These are phyloP conservation scores for Thuja plicata DNA, from an alignment of 83 land plant species.

Conservation along the genomic window DNA sequence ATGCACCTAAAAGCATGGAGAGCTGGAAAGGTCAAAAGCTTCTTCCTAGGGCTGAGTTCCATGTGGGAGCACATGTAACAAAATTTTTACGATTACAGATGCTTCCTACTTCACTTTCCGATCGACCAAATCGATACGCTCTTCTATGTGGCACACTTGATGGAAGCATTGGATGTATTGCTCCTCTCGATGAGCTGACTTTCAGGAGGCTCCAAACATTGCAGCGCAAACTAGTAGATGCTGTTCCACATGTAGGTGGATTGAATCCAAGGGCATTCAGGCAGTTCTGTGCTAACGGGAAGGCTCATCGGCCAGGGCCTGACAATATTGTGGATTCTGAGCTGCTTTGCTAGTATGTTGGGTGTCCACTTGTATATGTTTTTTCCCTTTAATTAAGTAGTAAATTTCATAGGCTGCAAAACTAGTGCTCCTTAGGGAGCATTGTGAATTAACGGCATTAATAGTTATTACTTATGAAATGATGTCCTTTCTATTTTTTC, in stretches of 20 bases:
- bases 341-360: slow-evolving; percentile 94
- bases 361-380: slow-evolving; percentile 38
- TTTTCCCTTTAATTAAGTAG: background rate
- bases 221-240: slow-evolving; percentile 88
- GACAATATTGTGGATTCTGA: slow-evolving; percentile 96
- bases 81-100: slow-evolving; percentile 88
- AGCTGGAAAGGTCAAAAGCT: slow-evolving; percentile 99
- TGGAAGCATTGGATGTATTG: slow-evolving; percentile 93
- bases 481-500: slow-evolving; percentile 10
- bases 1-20: slow-evolving; percentile 93
- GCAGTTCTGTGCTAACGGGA: slow-evolving; percentile 83
- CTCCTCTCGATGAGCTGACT: slow-evolving; percentile 94
- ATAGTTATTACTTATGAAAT: background rate
- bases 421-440: background rate
- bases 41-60: slow-evolving; percentile 96
- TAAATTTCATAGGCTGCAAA: background rate
- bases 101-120: slow-evolving; percentile 72
- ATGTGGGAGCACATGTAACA: slow-evolving; percentile 88
- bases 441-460: background rate
- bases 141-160: slow-evolving; percentile 92
- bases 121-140: slow-evolving; percentile 84
- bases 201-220: slow-evolving; percentile 90
- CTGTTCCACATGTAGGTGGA: slow-evolving; percentile 90
- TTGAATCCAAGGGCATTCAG: slow-evolving; percentile 92
- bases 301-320: slow-evolving; percentile 92